phyloP scores from a whole-genome alignment of 345 rosid species.

The Euphorbia tirucalli region DNA sequence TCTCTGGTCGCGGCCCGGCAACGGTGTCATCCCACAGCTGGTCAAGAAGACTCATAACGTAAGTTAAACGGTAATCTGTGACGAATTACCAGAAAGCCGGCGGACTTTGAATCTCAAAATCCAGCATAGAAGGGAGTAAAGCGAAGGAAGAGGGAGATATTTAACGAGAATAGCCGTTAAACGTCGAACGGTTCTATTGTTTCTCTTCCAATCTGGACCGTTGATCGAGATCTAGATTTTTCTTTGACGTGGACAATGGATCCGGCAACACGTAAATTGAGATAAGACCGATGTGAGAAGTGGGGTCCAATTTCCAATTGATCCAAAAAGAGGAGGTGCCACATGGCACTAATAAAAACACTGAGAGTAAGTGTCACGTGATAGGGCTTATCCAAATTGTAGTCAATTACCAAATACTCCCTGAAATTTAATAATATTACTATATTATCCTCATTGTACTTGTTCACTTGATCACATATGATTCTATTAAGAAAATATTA shows the following conservation, averaged over 20 bases:
- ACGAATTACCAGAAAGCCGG: not conserved
- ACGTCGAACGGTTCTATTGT: conserved; percentile 18
- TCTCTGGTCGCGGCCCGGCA: conserved; percentile 92
- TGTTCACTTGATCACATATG: too few species aligned
- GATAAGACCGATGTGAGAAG: conserved; percentile 47
- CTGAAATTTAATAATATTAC: not conserved
- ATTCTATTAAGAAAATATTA: too few species aligned
- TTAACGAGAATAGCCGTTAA: conserved; percentile 32
- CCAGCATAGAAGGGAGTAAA: not conserved
- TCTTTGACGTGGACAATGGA: conserved; percentile 39
- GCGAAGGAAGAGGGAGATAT: not conserved
- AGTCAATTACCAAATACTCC: conserved; percentile 1
- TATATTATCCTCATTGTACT: not conserved
- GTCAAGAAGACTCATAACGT: conserved; percentile 91
- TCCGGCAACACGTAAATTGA: conserved; percentile 31
- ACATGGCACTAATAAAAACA: conserved; percentile 12
- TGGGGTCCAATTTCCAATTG: conserved; percentile 3
- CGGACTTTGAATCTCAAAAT: not conserved
- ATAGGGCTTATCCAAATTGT: not conserved
- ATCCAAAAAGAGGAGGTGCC: not conserved
- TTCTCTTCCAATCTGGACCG: conserved; percentile 34
- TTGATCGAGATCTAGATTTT: conserved; percentile 22
- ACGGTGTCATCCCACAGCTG: conserved; percentile 98
- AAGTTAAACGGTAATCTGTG: conserved; percentile 9
- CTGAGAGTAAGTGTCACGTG: conserved; percentile 14